Evolutionary conservation across 176 grass and related monocot species (phyloP).

Genomic region (Carex myosuroides): DNA sequence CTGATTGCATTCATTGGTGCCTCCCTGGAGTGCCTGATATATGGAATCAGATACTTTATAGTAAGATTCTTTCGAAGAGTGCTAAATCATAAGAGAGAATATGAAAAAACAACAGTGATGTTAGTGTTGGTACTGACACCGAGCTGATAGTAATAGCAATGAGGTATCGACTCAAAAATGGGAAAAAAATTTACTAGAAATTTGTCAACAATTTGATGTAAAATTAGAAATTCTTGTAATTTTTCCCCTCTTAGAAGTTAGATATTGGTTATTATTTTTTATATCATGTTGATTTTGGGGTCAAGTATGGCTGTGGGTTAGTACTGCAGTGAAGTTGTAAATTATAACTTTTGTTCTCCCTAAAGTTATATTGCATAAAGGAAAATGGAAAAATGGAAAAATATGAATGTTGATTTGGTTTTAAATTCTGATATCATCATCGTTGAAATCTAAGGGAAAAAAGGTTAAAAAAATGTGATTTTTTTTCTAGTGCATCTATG

Average conservation of each 20-base stretch:
- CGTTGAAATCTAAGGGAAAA: too few relatives aligned
- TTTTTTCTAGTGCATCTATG: too few relatives aligned
- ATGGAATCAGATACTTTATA: constrained; percentile 80
- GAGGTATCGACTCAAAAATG: neutral
- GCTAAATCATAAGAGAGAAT: neutral
- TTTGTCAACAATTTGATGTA: neutral
- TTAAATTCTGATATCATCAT: too few relatives aligned
- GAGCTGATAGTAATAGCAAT: neutral
- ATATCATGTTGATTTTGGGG: constrained; percentile 13
- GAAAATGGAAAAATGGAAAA: neutral
- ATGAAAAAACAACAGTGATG: neutral
- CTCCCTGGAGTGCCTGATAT: constrained; percentile 76
- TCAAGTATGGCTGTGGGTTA: constrained; percentile 8
- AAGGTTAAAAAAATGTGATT: too few relatives aligned
- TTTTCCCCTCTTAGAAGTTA: neutral
- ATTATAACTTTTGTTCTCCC: constrained; percentile 17
- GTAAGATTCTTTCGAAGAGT: constrained; percentile 44
- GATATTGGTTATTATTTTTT: neutral
- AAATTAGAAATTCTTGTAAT: constrained; percentile 5
- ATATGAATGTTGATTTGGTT: neutral
- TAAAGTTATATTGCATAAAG: constrained; percentile 16
- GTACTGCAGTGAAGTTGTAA: constrained; percentile 22
- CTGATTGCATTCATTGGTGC: constrained; percentile 95
- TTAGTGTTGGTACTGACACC: neutral
- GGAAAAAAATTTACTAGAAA: neutral